Percentiles rank a stretch among this genome's conserved stretches.
These are phyloP conservation scores for Leccinum uliginosum DNA, from an alignment of 768 basidiomycete species.

Conservation along the genomic window DNA sequence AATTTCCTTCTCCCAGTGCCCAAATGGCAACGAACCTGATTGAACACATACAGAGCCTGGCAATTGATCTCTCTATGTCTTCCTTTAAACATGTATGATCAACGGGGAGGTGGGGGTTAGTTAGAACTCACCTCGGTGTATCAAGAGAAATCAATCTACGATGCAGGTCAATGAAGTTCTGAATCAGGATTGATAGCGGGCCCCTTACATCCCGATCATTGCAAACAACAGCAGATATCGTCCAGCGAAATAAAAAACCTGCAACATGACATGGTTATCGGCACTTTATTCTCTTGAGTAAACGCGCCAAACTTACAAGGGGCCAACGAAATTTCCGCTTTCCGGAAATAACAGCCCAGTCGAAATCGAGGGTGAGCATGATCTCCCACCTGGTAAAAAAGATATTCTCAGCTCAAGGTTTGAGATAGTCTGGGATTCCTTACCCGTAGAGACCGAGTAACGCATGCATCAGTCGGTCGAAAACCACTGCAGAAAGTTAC, in stretches of 20 bases:
- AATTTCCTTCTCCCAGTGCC: background rate
- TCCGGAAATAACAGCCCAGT: slow-evolving; percentile 38
- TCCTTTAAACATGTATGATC: background rate
- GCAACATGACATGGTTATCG: slow-evolving; percentile 4
- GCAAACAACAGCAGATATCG: slow-evolving; percentile 43
- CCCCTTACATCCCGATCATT: slow-evolving; percentile 43
- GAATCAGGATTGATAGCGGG: background rate
- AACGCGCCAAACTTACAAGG: slow-evolving; percentile 31
- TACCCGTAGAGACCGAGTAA: slow-evolving; percentile 44
- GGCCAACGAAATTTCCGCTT: slow-evolving; percentile 46
- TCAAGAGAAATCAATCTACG: slow-evolving; percentile 34
- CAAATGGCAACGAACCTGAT: slow-evolving; percentile 32
- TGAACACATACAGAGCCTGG: slow-evolving; percentile 45
- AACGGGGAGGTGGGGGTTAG: background rate
- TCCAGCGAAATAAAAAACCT: slow-evolving; percentile 44
- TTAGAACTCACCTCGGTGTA: slow-evolving; percentile 24
- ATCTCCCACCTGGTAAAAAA: slow-evolving; percentile 39
- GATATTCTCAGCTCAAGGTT: background rate
- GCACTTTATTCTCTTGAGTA: background rate
- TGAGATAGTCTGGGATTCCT: slow-evolving; percentile 8
- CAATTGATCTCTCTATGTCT: slow-evolving; percentile 36
- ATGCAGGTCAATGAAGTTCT: background rate
- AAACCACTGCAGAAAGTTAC: slow-evolving; percentile 28
- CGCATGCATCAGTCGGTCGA: slow-evolving; percentile 39
- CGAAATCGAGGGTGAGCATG: slow-evolving; percentile 38